Evolutionary conservation across 306 rosid species (phyloP), one percentile per base, ranked within the genome.

Genomic region (Neltuma alba): DNA sequence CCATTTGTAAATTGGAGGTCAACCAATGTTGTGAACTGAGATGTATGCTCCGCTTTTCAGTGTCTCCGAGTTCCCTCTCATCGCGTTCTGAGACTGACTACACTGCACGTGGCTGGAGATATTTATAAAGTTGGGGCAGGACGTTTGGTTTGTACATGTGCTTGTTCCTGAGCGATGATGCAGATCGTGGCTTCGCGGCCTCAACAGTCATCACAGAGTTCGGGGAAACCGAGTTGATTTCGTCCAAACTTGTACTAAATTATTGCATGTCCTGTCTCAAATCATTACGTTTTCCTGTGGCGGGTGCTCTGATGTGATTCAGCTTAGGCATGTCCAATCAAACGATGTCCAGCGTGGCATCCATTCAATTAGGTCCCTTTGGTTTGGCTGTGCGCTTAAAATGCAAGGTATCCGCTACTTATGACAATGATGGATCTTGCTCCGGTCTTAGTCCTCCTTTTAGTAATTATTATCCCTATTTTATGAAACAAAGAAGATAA

Each of bases 1-100:
- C 97, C 97, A n/a, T 92, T 94, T 75, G 79, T 93, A 40, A 87
- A 69, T 48, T 89, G 89, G 87, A 77, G 74, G 69, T 23, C 0
- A 2, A 4, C 14, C 52, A 14, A 58, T 27, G 75, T 57, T 31
- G 55, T 71, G 77, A 64, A 44, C 70, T 72, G 65, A 79, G 68
- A 80, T 23, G 66, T 71, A 63, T 54, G 37, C 44, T 81, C 70
- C 20, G 42, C 42, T 21, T 65, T 68, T 45, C 27, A 69, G 41
- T 65, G 47, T 48, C 63, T 42, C 23, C 41, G 9, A 37, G 23
- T 62, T 79, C 55, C 66, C 31, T 65, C 72, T 38, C 13, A 34
- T 79, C 31, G 11, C 5, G n/a, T 12, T 63, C 30, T 74, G 31
- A 3, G 21, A 74, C 16, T 6, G 38, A 65, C 70, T 74, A 48